Percentiles rank a stretch among this genome's conserved stretches.
Conservation (phyloP, 164 flowering plant genomes). For the Dillenia suffruticosa region DNA sequence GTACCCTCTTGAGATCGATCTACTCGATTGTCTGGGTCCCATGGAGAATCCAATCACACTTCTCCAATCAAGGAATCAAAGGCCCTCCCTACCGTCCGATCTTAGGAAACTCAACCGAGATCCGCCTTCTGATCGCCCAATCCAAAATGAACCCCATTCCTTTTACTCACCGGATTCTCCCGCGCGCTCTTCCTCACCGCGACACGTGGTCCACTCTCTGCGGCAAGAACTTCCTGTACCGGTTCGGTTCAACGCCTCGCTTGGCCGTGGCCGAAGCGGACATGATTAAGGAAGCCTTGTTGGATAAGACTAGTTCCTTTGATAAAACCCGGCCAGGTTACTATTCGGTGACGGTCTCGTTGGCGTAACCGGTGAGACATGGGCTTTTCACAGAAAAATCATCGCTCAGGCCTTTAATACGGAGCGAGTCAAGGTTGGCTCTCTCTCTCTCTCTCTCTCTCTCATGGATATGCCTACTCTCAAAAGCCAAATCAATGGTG, state of each 20-base stretch:
- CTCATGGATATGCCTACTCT: too few species aligned
- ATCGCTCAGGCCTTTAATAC: conserved; percentile 38
- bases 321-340: conserved; percentile 26
- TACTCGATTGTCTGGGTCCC: conserved; percentile 37
- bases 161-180: conserved; percentile 20
- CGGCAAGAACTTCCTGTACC: conserved; percentile 56
- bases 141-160: conserved; percentile 19
- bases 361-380: conserved; percentile 45
- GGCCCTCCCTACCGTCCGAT: conserved; percentile 40
- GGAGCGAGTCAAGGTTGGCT: conserved; percentile 53
- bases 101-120: conserved; percentile 29
- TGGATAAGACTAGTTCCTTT: conserved; percentile 28
- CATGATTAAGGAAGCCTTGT: conserved; percentile 51
- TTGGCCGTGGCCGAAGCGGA: conserved; percentile 56
- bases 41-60: conserved; percentile 29
- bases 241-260: conserved; percentile 61
- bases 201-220: conserved; percentile 47
- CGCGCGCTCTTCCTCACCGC: conserved; percentile 45
- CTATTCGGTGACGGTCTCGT: conserved; percentile 58
- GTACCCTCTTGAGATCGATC: conserved; percentile 1
- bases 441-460: background rate
- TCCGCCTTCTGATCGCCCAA: conserved; percentile 14
- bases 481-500: too few species aligned
- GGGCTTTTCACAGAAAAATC: conserved; percentile 60
- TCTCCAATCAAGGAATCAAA: conserved; percentile 34